phyloP scores from a whole-genome alignment of 2,329 filamentous ascomycete species.

The Penicillium psychrosexuale region DNA sequence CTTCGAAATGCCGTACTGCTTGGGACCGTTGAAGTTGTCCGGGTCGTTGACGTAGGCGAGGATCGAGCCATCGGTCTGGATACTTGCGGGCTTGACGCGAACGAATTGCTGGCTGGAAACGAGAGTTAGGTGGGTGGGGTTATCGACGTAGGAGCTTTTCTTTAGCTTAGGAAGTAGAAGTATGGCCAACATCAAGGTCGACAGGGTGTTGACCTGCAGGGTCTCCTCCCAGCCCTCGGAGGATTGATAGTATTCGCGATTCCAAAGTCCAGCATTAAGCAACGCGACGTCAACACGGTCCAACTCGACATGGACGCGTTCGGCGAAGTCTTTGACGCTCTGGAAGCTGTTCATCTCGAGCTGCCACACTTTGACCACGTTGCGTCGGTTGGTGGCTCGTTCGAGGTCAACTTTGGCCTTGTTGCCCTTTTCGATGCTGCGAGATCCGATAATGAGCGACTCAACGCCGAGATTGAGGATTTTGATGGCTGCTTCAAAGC shows the following conservation, averaged over 20 bases:
- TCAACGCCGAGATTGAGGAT: conserved; percentile 44
- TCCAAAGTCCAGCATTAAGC: conserved; percentile 47
- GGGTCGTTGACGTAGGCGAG: conserved; percentile 36
- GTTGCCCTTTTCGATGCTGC: conserved; percentile 44
- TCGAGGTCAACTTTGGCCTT: conserved; percentile 42
- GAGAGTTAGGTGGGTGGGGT: conserved; percentile 44
- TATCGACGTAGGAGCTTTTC: conserved; percentile 29
- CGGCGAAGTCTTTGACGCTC: conserved; percentile 45
- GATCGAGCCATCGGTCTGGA: conserved; percentile 31
- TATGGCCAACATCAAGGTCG: conserved; percentile 54
- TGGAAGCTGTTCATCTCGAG: conserved; percentile 49
- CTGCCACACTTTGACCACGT: conserved; percentile 44
- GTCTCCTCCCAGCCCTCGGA: conserved; percentile 51
- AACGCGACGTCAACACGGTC: conserved; percentile 45
- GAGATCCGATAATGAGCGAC: conserved; percentile 48
- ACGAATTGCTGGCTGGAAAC: conserved; percentile 45
- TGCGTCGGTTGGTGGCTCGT: conserved; percentile 27
- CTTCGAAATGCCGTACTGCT: conserved; percentile 45
- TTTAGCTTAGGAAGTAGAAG: conserved; percentile 51
- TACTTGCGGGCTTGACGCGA: conserved; percentile 31
- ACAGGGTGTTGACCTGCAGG: conserved; percentile 58
- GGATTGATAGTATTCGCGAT: conserved; percentile 35
- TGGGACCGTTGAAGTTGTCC: conserved; percentile 28
- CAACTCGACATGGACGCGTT: conserved; percentile 36
- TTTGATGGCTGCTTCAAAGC: conserved; percentile 50